phyloP scores from a whole-genome alignment of 1,284 basidiomycete genomes.

The Porodaedalea pini region DNA sequence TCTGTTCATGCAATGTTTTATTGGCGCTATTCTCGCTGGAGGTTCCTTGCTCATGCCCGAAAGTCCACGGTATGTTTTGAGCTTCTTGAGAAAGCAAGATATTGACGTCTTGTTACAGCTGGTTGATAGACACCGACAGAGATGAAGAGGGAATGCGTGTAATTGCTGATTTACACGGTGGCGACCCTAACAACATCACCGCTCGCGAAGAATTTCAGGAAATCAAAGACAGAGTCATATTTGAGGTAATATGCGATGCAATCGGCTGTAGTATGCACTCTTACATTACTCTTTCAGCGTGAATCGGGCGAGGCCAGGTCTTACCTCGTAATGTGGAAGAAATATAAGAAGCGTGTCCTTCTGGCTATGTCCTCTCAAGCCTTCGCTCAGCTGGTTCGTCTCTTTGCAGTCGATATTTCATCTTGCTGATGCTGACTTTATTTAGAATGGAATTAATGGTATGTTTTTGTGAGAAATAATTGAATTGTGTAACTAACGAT shows the following conservation, averaged over 20 bases:
- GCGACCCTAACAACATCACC: constrained; percentile 66
- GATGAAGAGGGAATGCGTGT: constrained; percentile 86
- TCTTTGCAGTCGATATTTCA: neutral
- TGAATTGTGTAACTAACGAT: constrained; percentile 12
- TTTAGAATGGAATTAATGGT: constrained; percentile 88
- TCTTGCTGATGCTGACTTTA: constrained; percentile 17
- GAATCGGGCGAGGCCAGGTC: constrained; percentile 76
- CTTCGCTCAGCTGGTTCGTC: constrained; percentile 83
- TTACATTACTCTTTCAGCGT: constrained; percentile 42
- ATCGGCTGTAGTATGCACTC: neutral
- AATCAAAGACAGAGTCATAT: constrained; percentile 85
- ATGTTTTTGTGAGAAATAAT: constrained; percentile 23
- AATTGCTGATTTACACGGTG: constrained; percentile 88
- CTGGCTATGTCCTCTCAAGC: constrained; percentile 98
- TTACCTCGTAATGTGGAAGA: constrained; percentile 84
- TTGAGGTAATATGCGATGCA: constrained; percentile 56
- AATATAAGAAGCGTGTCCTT: constrained; percentile 85
- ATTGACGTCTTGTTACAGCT: constrained; percentile 44
- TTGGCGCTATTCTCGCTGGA: constrained; percentile 77
- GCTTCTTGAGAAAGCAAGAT: neutral
- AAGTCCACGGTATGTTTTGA: constrained; percentile 67
- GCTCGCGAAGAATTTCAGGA: constrained; percentile 88
- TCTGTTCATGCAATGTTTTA: constrained; percentile 84
- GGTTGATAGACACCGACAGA: constrained; percentile 88
- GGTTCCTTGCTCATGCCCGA: constrained; percentile 91